Evolutionary conservation across 1,284 basidiomycete species (phyloP).

Genomic region (Gymnopus androsaceus): DNA sequence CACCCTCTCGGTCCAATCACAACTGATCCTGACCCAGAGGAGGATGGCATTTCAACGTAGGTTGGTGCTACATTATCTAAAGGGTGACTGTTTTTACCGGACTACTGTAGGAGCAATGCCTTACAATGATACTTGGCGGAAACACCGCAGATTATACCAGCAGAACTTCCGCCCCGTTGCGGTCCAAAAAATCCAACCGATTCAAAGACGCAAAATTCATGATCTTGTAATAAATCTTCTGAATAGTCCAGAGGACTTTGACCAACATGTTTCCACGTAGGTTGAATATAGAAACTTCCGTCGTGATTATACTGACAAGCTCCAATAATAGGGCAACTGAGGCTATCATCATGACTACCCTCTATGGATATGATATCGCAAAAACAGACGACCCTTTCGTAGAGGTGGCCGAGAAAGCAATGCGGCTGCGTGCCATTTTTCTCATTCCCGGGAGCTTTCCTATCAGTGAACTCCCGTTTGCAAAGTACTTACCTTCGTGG

Average conservation of each 20-base stretch:
- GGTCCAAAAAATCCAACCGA: slow-evolving; percentile 19
- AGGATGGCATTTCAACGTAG: slow-evolving; percentile 4
- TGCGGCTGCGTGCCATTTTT: background rate
- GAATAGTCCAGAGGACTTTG: slow-evolving; percentile 22
- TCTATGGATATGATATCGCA: slow-evolving; percentile 7
- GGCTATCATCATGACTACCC: slow-evolving; percentile 4
- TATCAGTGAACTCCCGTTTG: background rate
- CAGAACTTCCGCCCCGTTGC: slow-evolving; percentile 29
- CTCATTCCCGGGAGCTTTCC: slow-evolving; percentile 5
- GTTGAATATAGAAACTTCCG: too few relatives aligned
- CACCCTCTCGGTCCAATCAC: too few relatives aligned
- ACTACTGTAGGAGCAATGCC: slow-evolving; percentile 14
- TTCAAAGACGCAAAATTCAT: slow-evolving; percentile 25
- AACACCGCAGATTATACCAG: slow-evolving; percentile 29
- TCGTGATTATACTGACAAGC: background rate
- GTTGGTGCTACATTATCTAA: background rate
- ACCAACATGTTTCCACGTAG: slow-evolving; percentile 28
- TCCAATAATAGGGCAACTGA: background rate
- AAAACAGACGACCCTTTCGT: background rate
- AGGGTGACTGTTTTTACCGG: background rate
- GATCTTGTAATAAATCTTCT: slow-evolving; percentile 26
- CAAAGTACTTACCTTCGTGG: slow-evolving; percentile 4
- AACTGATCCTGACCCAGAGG: background rate
- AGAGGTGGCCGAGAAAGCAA: background rate
- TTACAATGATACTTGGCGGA: slow-evolving; percentile 30